Base-by-base conservation (phyloP, 257 asterid species). In the Dorcoceras hygrometricum region DNA sequence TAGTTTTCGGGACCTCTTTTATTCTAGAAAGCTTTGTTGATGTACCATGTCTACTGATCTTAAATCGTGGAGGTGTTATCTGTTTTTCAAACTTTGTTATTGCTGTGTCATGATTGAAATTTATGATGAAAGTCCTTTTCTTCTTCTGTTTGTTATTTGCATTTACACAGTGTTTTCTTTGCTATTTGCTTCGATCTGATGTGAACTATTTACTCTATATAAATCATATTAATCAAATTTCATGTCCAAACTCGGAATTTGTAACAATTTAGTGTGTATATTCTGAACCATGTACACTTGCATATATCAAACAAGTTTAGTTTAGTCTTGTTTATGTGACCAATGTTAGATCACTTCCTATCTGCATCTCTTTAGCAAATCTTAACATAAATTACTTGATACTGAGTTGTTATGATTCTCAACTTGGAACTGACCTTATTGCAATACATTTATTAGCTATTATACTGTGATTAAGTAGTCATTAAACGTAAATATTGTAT, bases 51-150 rank as follows among this genome's bases (percentile, higher is more conserved):
- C 60, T 61, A 11, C 22, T 20, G 3, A 20, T 32, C 36, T 18
- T 58, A 28, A 58, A 51, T 31, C 34, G 5, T 32, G 25, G 24
- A 6, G 43, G 27, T 51, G 16, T 32, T 58, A 65, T 51, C 62
- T 39, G 55, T 28, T 32, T 9, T 65, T 70, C 55, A n/a, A 39
- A 65, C 57, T 20, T 26, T 27, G 8, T 11, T 56, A 48, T 22
- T 74, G 48, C 1, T 32, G 20, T n/a, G 10, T 50, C 28, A 25
- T 20, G 59, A 60, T 65, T 20, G 54, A 65, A 53, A 34, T 18
- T 16, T 66, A 28, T 19, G 55, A 73, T 61, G 24, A 28, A 39
- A 66, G 66, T 31, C 51, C 27, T 60, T 60, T 3, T 29, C 66
- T 29, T 39, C 51, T 39, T 16, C 51, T 8, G 26, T 31, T 22